phyloP scores from a whole-genome alignment of 129 eudicot genomes.

The Kitagawia praeruptora region DNA sequence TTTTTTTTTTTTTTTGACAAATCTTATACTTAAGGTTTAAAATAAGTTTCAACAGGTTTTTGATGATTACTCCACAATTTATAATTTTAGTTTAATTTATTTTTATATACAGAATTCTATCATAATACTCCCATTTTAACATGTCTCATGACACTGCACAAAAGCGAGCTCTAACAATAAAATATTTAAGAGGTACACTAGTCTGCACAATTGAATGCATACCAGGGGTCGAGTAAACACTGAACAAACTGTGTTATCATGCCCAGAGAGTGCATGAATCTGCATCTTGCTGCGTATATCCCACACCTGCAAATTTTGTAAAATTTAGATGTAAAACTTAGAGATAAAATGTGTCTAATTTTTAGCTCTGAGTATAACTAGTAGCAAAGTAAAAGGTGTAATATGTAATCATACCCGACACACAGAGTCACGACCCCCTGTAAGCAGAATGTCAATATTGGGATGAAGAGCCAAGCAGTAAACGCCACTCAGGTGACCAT shows the following conservation, averaged over 20 bases:
- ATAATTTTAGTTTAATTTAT: not conserved
- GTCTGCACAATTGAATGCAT: slow-evolving; percentile 2
- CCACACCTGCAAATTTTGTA: slow-evolving; percentile 60
- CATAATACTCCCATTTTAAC: not conserved
- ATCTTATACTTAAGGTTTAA: not conserved
- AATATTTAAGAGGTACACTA: not conserved
- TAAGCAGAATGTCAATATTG: slow-evolving; percentile 78
- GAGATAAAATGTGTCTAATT: not conserved
- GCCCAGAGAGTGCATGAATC: slow-evolving; percentile 84
- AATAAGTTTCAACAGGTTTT: not conserved
- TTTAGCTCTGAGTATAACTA: not conserved
- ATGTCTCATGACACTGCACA: not conserved
- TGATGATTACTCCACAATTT: not conserved
- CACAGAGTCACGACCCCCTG: slow-evolving; percentile 99
- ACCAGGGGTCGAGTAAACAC: slow-evolving; percentile 94
- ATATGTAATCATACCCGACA: slow-evolving; percentile 65
- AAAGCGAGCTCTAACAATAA: not conserved
- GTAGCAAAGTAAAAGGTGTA: not conserved
- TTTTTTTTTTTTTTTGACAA: too few species aligned
- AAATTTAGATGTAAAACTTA: not conserved
- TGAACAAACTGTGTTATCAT: slow-evolving; percentile 94
- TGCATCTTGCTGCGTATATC: slow-evolving; percentile 95
- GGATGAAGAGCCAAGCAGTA: slow-evolving; percentile 95
- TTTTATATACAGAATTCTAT: not conserved
- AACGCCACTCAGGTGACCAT: slow-evolving; percentile 97